Conservation (phyloP, 805 yeast genomes). For the Metschnikowia lochheadii region DNA sequence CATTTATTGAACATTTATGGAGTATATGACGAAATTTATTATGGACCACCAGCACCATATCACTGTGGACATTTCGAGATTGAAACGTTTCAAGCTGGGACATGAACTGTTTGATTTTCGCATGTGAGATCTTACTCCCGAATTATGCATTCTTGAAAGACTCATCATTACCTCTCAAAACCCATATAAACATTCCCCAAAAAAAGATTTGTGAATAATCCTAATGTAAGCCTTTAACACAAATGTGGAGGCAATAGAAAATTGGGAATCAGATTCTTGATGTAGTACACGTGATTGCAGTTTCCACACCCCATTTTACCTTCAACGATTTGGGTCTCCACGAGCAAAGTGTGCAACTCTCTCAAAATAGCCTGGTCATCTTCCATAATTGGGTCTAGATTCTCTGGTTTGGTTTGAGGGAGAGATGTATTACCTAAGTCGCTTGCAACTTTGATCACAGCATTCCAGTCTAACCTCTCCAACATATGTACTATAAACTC, state of each 20-base stretch:
- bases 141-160: background rate
- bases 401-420: constrained; percentile 52
- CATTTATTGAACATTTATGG: background rate
- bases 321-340: constrained; percentile 82
- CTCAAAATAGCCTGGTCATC: constrained; percentile 52
- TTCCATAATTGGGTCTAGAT: constrained; percentile 49
- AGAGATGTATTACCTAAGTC: constrained; percentile 46
- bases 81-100: background rate
- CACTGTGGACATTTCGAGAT: background rate
- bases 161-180: background rate
- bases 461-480: constrained; percentile 85
- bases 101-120: background rate
- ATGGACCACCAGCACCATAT: background rate
- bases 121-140: background rate
- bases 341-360: constrained; percentile 71
- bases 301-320: constrained; percentile 87
- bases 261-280: constrained; percentile 92
- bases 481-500: constrained; percentile 74
- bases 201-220: background rate
- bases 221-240: constrained; percentile 33
- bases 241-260: constrained; percentile 92
- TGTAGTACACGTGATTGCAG: constrained; percentile 83
- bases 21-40: background rate
- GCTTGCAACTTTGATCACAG: constrained; percentile 68
- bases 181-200: background rate